phyloP scores from a whole-genome alignment of 257 asterid species.

The Fraxinus pennsylvanica region DNA sequence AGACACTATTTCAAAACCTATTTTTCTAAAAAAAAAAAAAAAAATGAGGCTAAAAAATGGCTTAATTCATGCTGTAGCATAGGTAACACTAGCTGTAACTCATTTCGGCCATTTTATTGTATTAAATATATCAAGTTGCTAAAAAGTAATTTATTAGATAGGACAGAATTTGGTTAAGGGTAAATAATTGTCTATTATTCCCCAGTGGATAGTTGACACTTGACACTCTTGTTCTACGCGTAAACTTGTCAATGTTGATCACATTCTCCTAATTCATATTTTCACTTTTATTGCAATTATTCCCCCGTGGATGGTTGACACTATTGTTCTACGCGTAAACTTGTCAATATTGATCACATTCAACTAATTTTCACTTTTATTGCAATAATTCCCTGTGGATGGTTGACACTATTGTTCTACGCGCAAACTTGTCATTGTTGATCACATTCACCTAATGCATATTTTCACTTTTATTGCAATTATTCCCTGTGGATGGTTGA shows the following conservation, averaged over 20 bases:
- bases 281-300: too few species aligned
- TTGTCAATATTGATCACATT: too few species aligned
- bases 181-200: slow-evolving; percentile 23
- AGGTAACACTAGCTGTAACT: neutral
- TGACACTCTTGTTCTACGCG: slow-evolving; percentile 20
- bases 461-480: too few species aligned
- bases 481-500: slow-evolving; percentile 25
- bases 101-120: neutral
- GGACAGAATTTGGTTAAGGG: slow-evolving; percentile 16
- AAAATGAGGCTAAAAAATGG: too few species aligned
- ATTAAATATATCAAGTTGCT: neutral
- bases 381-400: neutral
- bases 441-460: neutral
- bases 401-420: slow-evolving; percentile 27
- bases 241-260: slow-evolving; percentile 10
- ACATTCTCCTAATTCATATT: neutral
- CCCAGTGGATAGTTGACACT: slow-evolving; percentile 29
- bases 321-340: too few species aligned
- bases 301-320: too few species aligned
- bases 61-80: neutral
- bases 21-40: too few species aligned
- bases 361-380: too few species aligned
- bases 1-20: too few species aligned
- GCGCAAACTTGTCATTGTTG: slow-evolving; percentile 12
- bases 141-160: neutral